Evolutionary conservation across 2,329 filamentous ascomycete species (phyloP).

Genomic region (Fusarium agapanthi): DNA sequence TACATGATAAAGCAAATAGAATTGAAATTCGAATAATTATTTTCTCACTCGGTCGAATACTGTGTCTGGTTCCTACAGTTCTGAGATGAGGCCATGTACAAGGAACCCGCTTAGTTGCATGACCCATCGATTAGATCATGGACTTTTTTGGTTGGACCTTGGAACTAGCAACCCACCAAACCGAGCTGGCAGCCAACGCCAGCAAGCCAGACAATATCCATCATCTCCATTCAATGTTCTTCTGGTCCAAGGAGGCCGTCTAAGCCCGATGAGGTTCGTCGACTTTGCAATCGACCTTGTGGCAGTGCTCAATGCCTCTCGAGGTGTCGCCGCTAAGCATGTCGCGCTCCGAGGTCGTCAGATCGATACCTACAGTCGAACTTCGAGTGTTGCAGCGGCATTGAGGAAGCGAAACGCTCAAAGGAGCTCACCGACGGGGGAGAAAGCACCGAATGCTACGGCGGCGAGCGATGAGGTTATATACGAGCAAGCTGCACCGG

Average conservation of each 20-base stretch:
- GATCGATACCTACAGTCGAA: constrained; percentile 59
- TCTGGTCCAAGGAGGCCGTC: constrained; percentile 34
- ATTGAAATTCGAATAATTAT: not conserved
- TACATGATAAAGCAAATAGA: not conserved
- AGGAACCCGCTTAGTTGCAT: constrained; percentile 46
- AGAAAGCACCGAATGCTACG: not conserved
- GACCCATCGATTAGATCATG: constrained; percentile 39
- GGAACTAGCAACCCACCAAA: constrained; percentile 17
- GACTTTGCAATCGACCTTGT: constrained; percentile 75
- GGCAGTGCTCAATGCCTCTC: constrained; percentile 74
- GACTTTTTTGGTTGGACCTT: constrained; percentile 29
- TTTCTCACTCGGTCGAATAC: not conserved
- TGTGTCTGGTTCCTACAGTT: not conserved
- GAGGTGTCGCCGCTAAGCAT: constrained; percentile 72
- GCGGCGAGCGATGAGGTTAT: constrained; percentile 5
- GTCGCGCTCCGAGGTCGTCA: constrained; percentile 65
- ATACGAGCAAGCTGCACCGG: constrained; percentile 19
- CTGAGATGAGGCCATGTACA: not conserved
- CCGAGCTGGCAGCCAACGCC: constrained; percentile 31
- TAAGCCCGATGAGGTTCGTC: constrained; percentile 64
- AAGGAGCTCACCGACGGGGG: not conserved
- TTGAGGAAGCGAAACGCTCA: constrained; percentile 43
- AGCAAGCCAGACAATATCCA: constrained; percentile 17
- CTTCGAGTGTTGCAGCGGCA: constrained; percentile 54
- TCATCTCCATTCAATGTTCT: constrained; percentile 35